These are phyloP conservation scores for Boletellus deceptivus DNA, from an alignment of 1,284 basidiomycete genomes.

Conservation along the genomic window DNA sequence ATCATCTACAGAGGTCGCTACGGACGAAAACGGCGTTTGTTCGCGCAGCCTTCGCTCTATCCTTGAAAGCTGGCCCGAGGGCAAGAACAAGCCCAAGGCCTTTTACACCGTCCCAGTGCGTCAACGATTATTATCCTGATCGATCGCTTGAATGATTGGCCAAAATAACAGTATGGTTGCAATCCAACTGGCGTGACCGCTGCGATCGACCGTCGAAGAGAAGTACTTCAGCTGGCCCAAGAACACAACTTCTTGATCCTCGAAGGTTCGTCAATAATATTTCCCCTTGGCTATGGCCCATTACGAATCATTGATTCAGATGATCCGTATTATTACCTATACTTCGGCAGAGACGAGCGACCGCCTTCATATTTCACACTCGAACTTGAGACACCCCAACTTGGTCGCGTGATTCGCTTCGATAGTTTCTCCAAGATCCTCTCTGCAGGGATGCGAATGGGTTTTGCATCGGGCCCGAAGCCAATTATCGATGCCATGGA, in stretches of 20 bases:
- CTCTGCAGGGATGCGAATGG: conserved; percentile 78
- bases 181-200: conserved; percentile 86
- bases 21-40: conserved; percentile 76
- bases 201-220: conserved; percentile 69
- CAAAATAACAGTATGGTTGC: conserved; percentile 60
- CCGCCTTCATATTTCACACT: conserved; percentile 79
- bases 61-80: conserved; percentile 75
- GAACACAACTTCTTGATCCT: conserved; percentile 82
- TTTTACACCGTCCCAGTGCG: conserved; percentile 82
- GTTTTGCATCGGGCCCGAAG: conserved; percentile 81
- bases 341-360: conserved; percentile 63
- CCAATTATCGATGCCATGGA: conserved; percentile 75
- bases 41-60: conserved; percentile 62
- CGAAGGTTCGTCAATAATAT: conserved; percentile 57
- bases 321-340: conserved; percentile 77
- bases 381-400: conserved; percentile 57
- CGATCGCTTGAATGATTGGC: conserved; percentile 5
- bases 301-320: conserved; percentile 40
- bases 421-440: conserved; percentile 89
- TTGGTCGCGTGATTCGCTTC: conserved; percentile 81
- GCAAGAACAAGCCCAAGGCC: conserved; percentile 73
- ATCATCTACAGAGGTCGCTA: conserved; percentile 63
- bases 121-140: conserved; percentile 11
- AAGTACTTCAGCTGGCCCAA: conserved; percentile 72
- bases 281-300: not conserved